Base-by-base conservation (phyloP, 2,329 filamentous ascomycete species). In the Arthrobotrys sinensis region DNA sequence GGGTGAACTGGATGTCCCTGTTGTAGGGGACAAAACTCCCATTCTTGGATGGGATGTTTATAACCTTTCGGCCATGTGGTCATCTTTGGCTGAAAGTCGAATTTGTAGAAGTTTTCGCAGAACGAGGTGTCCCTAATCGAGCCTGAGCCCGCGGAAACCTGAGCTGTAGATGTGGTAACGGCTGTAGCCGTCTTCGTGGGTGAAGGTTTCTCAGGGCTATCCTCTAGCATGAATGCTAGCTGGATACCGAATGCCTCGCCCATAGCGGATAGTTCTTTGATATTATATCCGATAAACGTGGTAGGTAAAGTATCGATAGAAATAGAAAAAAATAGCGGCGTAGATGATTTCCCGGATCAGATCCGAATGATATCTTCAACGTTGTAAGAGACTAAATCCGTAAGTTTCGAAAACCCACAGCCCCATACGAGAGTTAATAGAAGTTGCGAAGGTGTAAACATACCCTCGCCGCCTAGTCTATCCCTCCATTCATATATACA, bases 1-100 rank as follows among this genome's bases (percentile, higher is more conserved):
- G 70, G 70, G 32, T 67, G 52, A 14, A 64, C 72, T 1, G 72
- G 48, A 21, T 68, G 34, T 12, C 64, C 71, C 19, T 75, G 70
- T 28, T 77, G 65, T 14, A 77, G 45, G 2, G 73, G 73, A 28
- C 73, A 77, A 46, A 77, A 77, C 28, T 77, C 65, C 73, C 73
- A 77, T 53, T 77, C 73, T 11, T 67, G 45, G n/a, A 70, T 66
- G 7, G 73, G 73, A 19, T 77, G 73, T 14, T 63, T 70, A n/a
- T 70, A 71, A 11, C 73, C 73, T n/a, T 62, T 52, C 7, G 73
- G 66, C 66, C 73, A 70, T 45, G 73, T 70, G n/a, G 72, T 55
- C 45, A 70, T 36, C 12, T 60, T 67, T 7, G 46, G 36, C 6
- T 60, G 55, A n/a, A 43, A 36, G 21, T 60, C 55, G n/a, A 60